phyloP scores from a whole-genome alignment of 257 asterid species.

The Solanum medicagineum region DNA sequence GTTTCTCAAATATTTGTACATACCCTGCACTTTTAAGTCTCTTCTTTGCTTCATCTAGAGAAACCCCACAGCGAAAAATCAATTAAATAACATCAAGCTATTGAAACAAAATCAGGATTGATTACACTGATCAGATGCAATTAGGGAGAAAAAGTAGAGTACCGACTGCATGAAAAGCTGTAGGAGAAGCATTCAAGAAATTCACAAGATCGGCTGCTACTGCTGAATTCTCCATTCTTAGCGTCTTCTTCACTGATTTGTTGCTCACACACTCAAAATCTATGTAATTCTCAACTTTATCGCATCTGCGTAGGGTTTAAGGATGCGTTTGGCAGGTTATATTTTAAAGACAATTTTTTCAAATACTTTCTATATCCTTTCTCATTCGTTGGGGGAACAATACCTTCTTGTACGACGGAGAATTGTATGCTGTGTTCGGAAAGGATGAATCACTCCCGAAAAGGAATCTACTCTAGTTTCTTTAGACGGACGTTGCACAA shows the following conservation, averaged over 20 bases:
- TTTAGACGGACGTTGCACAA: too few relatives aligned
- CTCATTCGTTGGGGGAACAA: too few relatives aligned
- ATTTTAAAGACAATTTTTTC: too few relatives aligned
- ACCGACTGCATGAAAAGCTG: slow-evolving; percentile 98
- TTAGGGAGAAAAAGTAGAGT: neutral
- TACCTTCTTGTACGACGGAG: too few relatives aligned
- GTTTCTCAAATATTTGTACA: slow-evolving; percentile 63
- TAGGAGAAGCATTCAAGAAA: slow-evolving; percentile 87
- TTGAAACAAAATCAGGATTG: neutral
- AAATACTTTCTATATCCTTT: too few relatives aligned
- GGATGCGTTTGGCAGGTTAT: too few relatives aligned
- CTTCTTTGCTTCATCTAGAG: slow-evolving; percentile 69
- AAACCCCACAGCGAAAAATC: neutral
- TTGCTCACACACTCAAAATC: neutral
- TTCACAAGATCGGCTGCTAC: slow-evolving; percentile 57
- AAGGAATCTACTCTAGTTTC: too few relatives aligned
- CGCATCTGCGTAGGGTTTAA: neutral
- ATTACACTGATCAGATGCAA: neutral
- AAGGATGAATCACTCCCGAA: too few relatives aligned
- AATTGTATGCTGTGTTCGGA: too few relatives aligned
- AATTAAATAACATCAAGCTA: neutral
- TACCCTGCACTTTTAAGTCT: slow-evolving; percentile 60
- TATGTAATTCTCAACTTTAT: neutral
- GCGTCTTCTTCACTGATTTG: neutral
- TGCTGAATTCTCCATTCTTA: slow-evolving; percentile 41